A percentile compares a stretch with the other conserved stretches of the same genome.
phyloP scores from a whole-genome alignment of 1,284 basidiomycete genomes.

The Sporisorium exsertum region DNA sequence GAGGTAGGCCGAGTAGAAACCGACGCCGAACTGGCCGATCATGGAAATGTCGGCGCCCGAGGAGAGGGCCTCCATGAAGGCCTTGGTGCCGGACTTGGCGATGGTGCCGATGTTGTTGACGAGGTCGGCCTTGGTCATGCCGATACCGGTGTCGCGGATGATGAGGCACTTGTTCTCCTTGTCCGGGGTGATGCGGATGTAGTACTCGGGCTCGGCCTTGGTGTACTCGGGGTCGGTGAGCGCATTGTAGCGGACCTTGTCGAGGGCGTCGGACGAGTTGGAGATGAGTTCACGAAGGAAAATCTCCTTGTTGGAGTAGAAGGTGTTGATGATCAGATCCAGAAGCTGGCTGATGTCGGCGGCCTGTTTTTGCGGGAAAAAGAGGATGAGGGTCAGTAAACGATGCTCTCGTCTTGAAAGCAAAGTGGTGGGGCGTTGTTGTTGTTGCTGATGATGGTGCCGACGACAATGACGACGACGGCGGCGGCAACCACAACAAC shows the following conservation, averaged over 20 bases:
- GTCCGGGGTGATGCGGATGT: constrained; percentile 74
- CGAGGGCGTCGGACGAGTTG: constrained; percentile 68
- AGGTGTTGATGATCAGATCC: constrained; percentile 69
- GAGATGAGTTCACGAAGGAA: constrained; percentile 69
- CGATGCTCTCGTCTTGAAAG: neutral
- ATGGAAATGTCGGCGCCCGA: constrained; percentile 79
- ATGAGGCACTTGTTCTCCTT: constrained; percentile 93
- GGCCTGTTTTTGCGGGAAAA: constrained; percentile 33
- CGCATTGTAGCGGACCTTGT: constrained; percentile 69
- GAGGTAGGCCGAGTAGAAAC: constrained; percentile 99
- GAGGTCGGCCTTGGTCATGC: constrained; percentile 74
- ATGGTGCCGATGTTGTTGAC: constrained; percentile 99
- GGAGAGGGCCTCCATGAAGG: constrained; percentile 90
- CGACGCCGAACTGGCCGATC: constrained; percentile 92
- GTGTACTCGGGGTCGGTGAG: constrained; percentile 68
- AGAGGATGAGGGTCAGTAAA: constrained; percentile 13
- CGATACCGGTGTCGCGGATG: constrained; percentile 96
- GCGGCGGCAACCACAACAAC: neutral
- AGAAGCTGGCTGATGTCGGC: constrained; percentile 68
- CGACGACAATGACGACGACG: neutral
- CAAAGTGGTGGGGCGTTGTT: neutral
- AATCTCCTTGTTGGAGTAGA: constrained; percentile 69
- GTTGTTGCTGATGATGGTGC: neutral
- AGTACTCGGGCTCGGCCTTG: constrained; percentile 67
- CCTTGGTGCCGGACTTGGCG: constrained; percentile 95